Evolutionary conservation across 2,329 filamentous ascomycete genomes (phyloP).

Genomic region (Teratosphaeria zuluensis): DNA sequence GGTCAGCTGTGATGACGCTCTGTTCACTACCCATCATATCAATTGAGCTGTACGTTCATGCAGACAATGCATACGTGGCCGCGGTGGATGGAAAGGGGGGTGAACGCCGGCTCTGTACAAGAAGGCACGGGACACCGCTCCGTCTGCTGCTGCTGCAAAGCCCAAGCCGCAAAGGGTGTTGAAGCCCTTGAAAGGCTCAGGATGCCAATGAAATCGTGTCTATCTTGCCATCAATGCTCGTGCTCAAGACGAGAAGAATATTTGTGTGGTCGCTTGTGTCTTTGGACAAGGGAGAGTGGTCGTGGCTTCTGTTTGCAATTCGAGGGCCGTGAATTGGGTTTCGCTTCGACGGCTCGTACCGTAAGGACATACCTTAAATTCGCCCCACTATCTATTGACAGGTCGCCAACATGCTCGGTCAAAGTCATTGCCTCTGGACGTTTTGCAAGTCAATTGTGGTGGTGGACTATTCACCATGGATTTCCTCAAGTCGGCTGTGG

Average conservation of each 20-base stretch:
- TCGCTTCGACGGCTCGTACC: background rate
- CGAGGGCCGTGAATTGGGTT: background rate
- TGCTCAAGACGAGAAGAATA: background rate
- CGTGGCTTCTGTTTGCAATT: background rate
- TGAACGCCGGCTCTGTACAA: background rate
- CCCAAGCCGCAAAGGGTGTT: background rate
- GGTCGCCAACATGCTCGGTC: background rate
- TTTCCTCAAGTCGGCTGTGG: slow-evolving; percentile 94
- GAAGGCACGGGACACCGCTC: background rate
- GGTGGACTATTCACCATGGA: slow-evolving; percentile 56
- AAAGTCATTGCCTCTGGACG: background rate
- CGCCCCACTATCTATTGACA: background rate
- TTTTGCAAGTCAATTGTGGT: background rate
- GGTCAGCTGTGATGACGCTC: background rate
- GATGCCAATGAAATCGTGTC: background rate
- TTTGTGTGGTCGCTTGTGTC: background rate
- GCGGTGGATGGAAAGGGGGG: background rate
- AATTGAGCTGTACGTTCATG: background rate
- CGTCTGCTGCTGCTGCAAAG: background rate
- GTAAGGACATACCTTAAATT: background rate
- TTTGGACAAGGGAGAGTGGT: background rate
- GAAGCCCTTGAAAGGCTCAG: background rate
- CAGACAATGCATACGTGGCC: background rate
- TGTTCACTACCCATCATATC: background rate
- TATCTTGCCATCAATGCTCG: background rate